Base-by-base conservation (phyloP, 2,329 filamentous ascomycete genomes). In the Pseudogymnoascus sp. region DNA sequence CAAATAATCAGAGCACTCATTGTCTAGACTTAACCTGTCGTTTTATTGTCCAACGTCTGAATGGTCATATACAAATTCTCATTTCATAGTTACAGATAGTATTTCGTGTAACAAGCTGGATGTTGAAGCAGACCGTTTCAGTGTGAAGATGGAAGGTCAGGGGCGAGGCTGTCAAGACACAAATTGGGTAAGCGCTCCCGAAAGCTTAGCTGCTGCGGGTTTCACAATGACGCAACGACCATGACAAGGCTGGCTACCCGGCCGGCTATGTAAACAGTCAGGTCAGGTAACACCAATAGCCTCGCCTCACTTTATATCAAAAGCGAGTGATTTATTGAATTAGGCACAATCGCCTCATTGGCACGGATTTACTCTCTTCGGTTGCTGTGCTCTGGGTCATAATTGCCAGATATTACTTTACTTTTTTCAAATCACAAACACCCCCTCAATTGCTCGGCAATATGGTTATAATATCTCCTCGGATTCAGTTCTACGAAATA, bases 401-500 rank as follows among this genome's bases (percentile, higher is more conserved):
- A 56, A 21, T 56, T 34, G n/a, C 3, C 16, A 56, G 16, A 34
- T 1, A 34, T 56, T 7, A 34, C 34, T 56, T 34, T 8, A 3
- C 7, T 56, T 56, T 5, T 14, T 56, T 34, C 8, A 14, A 14
- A 36, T 21, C 50, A 56, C n/a, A 56, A 21, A 34, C 7, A 34
- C 7, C 11, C n/a, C 8, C 28, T 16, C n/a, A 34, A 56, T 56
- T 56, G n/a, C 8, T 4, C 28, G 2, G 16, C 64, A 68, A 64
- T 59, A 82, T 82, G 78, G 75, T 79, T 44, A 78, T 82, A 59
- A 75, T 81, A 40, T 73, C 84, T 63, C 84, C 82, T 6, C 81
- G 84, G 7, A 76, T 86, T 73, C 84, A 89, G 71, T 80, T 88
- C 68, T 86, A 85, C 67, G 87, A 89, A 77, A 85, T 89, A 66